phyloP scores from a whole-genome alignment of 2,329 filamentous ascomycete genomes.

The Cordyceps javanica region DNA sequence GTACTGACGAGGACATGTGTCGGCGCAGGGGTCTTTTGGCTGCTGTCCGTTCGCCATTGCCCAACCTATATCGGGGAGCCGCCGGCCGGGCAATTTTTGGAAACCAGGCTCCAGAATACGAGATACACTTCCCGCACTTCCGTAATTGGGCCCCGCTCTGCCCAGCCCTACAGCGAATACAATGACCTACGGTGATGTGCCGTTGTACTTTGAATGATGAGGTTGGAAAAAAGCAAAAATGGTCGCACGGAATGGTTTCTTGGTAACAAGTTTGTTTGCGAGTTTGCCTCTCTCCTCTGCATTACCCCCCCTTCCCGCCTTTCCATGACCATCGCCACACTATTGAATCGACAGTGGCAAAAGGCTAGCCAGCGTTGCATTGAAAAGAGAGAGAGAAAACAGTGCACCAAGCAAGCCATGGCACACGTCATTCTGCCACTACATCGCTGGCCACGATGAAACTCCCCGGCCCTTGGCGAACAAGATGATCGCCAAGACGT shows the following conservation, averaged over 20 bases:
- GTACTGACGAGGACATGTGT: not conserved
- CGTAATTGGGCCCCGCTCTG: too few relatives aligned
- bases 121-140: not conserved
- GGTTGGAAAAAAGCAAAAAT: too few relatives aligned
- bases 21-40: not conserved
- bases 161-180: not conserved
- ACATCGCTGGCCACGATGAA: not conserved
- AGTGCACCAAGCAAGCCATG: not conserved
- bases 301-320: not conserved
- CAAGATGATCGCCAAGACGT: not conserved
- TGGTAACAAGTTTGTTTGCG: not conserved
- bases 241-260: too few relatives aligned
- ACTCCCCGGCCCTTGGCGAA: not conserved
- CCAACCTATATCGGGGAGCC: not conserved
- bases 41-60: not conserved
- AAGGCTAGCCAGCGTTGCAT: not conserved
- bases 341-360: not conserved
- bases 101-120: not conserved
- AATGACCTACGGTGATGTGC: too few relatives aligned
- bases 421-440: not conserved
- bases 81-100: not conserved
- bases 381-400: not conserved
- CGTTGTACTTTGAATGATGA: too few relatives aligned
- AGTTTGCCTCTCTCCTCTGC: not conserved
- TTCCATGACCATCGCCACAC: too few relatives aligned